These are phyloP conservation scores for Stentor roeselii DNA, from an alignment of 73 alveolate genomes.

Conservation along the genomic window DNA sequence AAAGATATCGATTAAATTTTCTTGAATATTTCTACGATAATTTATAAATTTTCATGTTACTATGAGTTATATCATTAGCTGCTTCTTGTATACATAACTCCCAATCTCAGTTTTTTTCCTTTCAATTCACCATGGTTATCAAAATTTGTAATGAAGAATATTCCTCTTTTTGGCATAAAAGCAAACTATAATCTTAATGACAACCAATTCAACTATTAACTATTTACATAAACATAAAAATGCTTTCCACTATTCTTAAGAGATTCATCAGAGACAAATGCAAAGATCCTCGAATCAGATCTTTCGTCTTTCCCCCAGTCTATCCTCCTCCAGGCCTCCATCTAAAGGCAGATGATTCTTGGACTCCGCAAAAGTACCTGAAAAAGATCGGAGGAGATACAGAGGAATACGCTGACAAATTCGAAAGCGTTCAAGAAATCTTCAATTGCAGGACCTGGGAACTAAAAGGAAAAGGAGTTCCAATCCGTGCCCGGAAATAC, in stretches of 20 bases:
- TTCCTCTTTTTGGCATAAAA: no score
- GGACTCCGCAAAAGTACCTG: slow-evolving; percentile 44
- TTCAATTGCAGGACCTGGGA: slow-evolving; percentile 28
- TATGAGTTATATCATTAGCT: no score
- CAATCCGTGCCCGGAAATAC: slow-evolving; percentile 13
- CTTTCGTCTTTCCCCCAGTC: slow-evolving; percentile 32
- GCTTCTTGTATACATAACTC: no score
- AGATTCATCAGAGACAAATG: not conserved
- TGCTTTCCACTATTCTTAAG: not conserved
- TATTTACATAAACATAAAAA: no score
- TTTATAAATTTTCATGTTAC: no score
- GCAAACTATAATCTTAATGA: no score
- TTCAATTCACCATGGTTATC: no score
- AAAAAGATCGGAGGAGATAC: slow-evolving; percentile 61
- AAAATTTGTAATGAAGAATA: no score
- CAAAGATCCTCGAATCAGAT: slow-evolving; percentile 33
- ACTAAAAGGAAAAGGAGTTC: slow-evolving; percentile 29
- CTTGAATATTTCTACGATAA: no score
- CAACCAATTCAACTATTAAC: no score
- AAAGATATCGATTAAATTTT: no score
- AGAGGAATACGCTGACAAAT: slow-evolving; percentile 58
- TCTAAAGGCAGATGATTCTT: slow-evolving; percentile 34
- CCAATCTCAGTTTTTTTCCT: no score
- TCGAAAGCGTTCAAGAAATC: slow-evolving; percentile 51
- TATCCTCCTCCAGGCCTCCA: slow-evolving; percentile 53